Conservation (phyloP, 805 yeast genomes). For the Kodamaea neixiangensis region DNA sequence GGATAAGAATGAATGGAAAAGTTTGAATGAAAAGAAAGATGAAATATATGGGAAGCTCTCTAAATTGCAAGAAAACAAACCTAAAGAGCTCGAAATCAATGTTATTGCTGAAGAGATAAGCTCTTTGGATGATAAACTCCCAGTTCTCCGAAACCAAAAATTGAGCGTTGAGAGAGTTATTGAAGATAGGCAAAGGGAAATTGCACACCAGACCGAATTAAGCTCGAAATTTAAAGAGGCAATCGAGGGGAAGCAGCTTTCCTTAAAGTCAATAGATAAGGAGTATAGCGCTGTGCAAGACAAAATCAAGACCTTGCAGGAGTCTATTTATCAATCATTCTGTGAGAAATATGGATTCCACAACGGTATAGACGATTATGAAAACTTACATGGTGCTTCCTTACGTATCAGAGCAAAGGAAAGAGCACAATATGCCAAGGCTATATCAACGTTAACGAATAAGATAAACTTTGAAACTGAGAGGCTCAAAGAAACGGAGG, state of each 20-base stretch:
- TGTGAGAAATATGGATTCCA: constrained; percentile 56
- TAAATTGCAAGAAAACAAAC: constrained; percentile 48
- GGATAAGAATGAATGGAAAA: constrained; percentile 69
- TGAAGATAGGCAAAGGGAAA: constrained; percentile 50
- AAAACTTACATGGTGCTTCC: constrained; percentile 61
- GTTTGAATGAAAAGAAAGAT: constrained; percentile 53
- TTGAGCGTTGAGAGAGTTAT: constrained; percentile 46
- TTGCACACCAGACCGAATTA: constrained; percentile 45
- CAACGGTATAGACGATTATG: constrained; percentile 64
- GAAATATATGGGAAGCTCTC: constrained; percentile 52
- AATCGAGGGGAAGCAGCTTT: constrained; percentile 15
- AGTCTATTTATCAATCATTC: constrained; percentile 51
- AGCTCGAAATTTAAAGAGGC: constrained; percentile 22
- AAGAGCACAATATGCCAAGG: constrained; percentile 59
- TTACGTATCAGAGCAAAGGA: constrained; percentile 60
- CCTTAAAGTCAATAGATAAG: constrained; percentile 12
- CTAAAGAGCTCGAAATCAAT: constrained; percentile 58
- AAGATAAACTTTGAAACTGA: constrained; percentile 67
- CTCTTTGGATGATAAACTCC: constrained; percentile 42
- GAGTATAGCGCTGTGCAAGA: constrained; percentile 23
- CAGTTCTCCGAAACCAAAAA: constrained; percentile 46
- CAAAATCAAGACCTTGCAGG: constrained; percentile 37
- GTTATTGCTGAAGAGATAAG: constrained; percentile 56
- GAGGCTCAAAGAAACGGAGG: constrained; percentile 51
- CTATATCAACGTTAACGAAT: constrained; percentile 59